Evolutionary conservation across 495 filamentous ascomycete genomes (phyloP).

Genomic region (Collariella sp.): DNA sequence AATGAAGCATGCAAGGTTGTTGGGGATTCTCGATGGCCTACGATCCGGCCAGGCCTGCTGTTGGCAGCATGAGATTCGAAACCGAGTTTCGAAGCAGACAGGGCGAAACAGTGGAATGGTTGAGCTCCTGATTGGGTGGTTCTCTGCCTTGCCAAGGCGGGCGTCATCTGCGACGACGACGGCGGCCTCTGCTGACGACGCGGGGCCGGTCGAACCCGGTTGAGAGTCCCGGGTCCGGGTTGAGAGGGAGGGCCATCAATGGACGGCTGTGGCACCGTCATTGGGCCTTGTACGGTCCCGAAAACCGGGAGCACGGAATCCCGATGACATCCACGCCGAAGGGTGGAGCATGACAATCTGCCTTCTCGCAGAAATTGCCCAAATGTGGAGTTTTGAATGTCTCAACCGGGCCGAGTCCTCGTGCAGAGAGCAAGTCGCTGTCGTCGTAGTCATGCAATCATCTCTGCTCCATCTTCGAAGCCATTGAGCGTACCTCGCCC

Average conservation of each 20-base stretch:
- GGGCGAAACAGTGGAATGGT: background rate
- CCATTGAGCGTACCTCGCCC: slow-evolving; percentile 14
- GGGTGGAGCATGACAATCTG: background rate
- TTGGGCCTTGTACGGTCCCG: slow-evolving; percentile 15
- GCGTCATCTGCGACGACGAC: background rate
- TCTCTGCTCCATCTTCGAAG: background rate
- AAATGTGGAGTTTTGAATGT: slow-evolving; percentile 2
- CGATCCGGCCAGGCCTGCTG: slow-evolving; percentile 8
- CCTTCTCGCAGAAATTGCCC: background rate
- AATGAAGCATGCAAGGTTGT: background rate
- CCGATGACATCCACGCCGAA: background rate
- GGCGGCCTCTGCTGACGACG: slow-evolving; percentile 20
- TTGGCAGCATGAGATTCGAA: background rate
- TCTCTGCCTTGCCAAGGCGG: background rate
- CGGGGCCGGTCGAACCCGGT: slow-evolving; percentile 2
- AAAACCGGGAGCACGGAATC: background rate
- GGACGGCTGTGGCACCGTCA: slow-evolving; percentile 3
- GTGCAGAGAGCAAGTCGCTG: too few species aligned
- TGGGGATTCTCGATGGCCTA: slow-evolving; percentile 3
- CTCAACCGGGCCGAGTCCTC: background rate
- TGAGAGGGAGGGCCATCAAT: background rate
- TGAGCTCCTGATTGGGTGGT: slow-evolving; percentile 4
- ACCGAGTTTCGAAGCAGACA: background rate
- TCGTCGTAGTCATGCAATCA: slow-evolving; percentile 8
- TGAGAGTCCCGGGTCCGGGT: slow-evolving; percentile 1